Base-by-base conservation (phyloP, 805 yeast species). In the Nakazawaea anatomiae region DNA sequence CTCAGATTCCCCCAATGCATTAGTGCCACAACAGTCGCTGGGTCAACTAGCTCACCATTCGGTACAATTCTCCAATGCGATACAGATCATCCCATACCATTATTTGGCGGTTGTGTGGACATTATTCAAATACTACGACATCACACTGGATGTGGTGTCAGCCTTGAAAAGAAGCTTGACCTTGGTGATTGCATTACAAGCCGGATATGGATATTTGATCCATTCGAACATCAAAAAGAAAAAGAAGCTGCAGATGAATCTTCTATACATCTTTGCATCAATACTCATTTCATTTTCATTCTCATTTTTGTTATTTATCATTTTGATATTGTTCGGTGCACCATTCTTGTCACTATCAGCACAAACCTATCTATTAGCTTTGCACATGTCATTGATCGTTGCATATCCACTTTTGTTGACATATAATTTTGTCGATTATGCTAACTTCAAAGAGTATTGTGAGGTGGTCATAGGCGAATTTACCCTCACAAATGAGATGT, bases 261-360 rank as follows among this genome's bases (percentile, higher is more conserved):
- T 58, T 7, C 40, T 62, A 30, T 62, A 71, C 39, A 42, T 71
- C 7, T 29, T 58, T 6, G 61, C 70, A 27, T 54, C 71, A 12
- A 31, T 67, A 1, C 46, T 69, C 6, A 49, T 73, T 3, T 62
- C 77, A 2, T 31, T 70, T 1, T 29, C 68, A 4, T 55, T 72
- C n/a, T 59, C 79, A 6, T 39, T 68, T 1, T 76, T 74, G 2
- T 50, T 72, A n/a, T 73, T 71, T 53, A 51, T 66, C 7, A 52
- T 63, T 1, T 62, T 85, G 44, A 71, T 89, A 1, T 58, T 89
- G 10, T 80, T 88, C 60, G 97, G 97, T 6, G 95, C 96, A 0
- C 96, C 97, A 11, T 70, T 86, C 42, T 68, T 79, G 1, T 70
- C 79, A 1, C 72, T 74, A 36, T 52, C 76, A 34, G 56, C 53